phyloP scores from a whole-genome alignment of 345 rosid genomes.

The Eucalyptus urophylla region DNA sequence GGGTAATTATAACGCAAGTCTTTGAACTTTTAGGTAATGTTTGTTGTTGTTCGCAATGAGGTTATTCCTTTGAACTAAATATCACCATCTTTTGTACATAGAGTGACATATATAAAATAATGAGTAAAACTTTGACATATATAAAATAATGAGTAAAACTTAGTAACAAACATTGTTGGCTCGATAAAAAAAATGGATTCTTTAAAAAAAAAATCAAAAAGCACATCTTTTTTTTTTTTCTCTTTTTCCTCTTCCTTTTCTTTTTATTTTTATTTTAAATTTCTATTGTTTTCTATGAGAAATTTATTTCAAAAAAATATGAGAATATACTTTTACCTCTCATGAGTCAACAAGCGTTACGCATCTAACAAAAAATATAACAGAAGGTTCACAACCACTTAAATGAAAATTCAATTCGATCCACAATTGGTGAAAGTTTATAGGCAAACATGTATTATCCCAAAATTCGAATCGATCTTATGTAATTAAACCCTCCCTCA shows the following conservation, averaged over 20 bases:
- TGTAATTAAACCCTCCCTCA: neutral
- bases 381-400: rapidly evolving
- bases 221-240: too few relatives aligned
- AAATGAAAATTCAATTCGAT: neutral
- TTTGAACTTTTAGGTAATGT: neutral
- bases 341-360: rapidly evolving
- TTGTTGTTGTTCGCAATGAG: neutral
- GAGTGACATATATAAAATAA: neutral
- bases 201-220: neutral
- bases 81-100: neutral
- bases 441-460: rapidly evolving
- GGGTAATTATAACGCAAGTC: rapidly evolving
- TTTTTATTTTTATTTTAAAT: neutral
- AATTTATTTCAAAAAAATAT: neutral
- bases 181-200: neutral
- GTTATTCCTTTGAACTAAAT: neutral
- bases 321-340: neutral
- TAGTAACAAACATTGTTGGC: neutral
- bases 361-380: too few relatives aligned
- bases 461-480: neutral
- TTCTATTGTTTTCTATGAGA: neutral
- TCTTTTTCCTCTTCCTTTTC: neutral
- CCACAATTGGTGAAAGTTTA: neutral
- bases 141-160: neutral
- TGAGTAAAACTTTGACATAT: neutral